A percentile compares a stretch with the other conserved stretches of the same genome.
Evolutionary conservation across 169 alveolate genomes (phyloP).

Genomic region (Plasmodium falciparum): DNA sequence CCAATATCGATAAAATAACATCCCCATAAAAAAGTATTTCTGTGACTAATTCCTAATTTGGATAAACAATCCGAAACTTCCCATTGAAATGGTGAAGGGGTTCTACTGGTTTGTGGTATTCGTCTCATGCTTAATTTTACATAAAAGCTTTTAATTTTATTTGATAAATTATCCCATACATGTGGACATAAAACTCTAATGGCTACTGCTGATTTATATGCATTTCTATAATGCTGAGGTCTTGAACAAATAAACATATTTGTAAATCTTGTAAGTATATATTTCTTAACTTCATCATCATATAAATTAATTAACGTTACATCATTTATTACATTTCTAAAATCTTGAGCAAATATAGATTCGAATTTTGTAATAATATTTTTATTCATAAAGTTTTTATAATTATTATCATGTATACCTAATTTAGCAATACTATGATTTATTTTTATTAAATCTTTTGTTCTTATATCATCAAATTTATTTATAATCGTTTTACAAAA

Average conservation of each 20-base stretch:
- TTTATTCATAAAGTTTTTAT: constrained; percentile 74
- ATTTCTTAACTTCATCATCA: constrained; percentile 81
- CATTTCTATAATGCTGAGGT: constrained; percentile 86
- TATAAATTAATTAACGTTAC: constrained; percentile 83
- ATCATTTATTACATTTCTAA: constrained; percentile 83
- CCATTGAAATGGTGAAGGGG: constrained; percentile 89
- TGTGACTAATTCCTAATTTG: constrained; percentile 84
- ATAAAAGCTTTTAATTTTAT: constrained; percentile 82
- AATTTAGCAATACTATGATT: constrained; percentile 79
- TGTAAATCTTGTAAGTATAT: constrained; percentile 83
- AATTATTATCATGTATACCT: constrained; percentile 77
- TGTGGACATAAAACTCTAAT: constrained; percentile 83
- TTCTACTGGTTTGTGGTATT: constrained; percentile 81
- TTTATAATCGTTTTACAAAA: constrained; percentile 75
- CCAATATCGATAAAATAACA: constrained; percentile 90
- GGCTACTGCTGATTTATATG: constrained; percentile 86
- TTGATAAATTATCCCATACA: constrained; percentile 83
- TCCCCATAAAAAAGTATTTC: constrained; percentile 89
- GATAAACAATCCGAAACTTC: constrained; percentile 87
- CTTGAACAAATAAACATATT: constrained; percentile 88
- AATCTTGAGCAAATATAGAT: constrained; percentile 84
- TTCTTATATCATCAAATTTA: constrained; percentile 79
- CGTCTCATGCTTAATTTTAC: constrained; percentile 87
- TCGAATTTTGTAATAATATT: constrained; percentile 81
- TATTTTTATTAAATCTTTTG: constrained; percentile 83